Base-by-base conservation (phyloP, 805 yeast genomes). In the Ogataea pini region DNA sequence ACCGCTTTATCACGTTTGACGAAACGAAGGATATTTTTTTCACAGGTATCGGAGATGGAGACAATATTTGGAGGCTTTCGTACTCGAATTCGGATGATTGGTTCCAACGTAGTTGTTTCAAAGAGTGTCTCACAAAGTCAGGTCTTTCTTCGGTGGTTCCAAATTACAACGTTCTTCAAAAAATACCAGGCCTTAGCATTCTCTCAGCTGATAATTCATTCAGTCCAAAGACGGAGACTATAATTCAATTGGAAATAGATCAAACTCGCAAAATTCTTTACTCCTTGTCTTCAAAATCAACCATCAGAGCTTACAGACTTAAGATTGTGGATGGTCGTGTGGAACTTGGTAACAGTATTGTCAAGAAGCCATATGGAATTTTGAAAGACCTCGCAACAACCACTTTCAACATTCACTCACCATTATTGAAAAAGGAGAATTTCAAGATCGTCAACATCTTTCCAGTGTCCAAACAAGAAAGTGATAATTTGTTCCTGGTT, bases 11-110 rank as follows among this genome's bases (percentile, higher is more conserved):
- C 0, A 72, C 79, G 2, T 79, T 80, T 58, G 80, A 80, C 17
- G 68, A 71, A 37, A 83, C 94, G 0, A 86, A 89, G 40, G 90
- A 92, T 48, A 80, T 94, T 4, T 89, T 88, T 63, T 89, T 95
- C 65, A 76, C 87, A 7, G 95, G 96, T n/a, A 77, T 77, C 34
- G 81, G 84, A 17, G 89, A 87, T 55, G 92, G 90, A 1, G 69
- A 75, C 31, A 82, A 91, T 57, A 75, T 94, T 36, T 94, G 97
- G 96, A 92, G 89, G 62, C 72, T 94, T 46, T 83, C 81, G 50
- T 94, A 94, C 63, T 78, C 91, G 5, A 86, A 84, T 55, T 78
- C 86, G 20, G 94, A 89, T 41, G 85, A 88, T 46, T 92, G 96
- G 88, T 89, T 89, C 63, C 81, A 83, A 53, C 85, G 87, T 60